Base-by-base conservation (phyloP, 495 filamentous ascomycete species). In the Penicillium silybi region DNA sequence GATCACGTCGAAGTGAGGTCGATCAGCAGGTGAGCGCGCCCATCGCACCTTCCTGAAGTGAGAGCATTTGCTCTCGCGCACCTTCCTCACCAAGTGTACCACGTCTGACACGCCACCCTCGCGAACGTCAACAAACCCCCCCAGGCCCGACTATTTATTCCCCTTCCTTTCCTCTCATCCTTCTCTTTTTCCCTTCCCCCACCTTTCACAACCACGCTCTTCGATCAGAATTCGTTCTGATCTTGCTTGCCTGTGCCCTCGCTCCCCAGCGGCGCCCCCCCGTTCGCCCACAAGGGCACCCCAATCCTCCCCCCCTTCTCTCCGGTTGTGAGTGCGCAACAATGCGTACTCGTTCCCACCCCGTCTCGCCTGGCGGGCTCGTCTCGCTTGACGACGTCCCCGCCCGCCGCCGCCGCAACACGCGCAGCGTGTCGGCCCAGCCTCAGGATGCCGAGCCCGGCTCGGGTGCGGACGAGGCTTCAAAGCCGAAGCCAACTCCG, bases 11-110 rank as follows among this genome's bases (percentile, higher is more conserved):
- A 39, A 16, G 37, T 39, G 37, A 54, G 38, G 39, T 47, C 26
- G 51, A 43, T 44, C 42, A 48, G 16, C 51, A 54, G 27, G 51
- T 54, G 19, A 54, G 8, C 20, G 32, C 34, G 45, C 80, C 85
- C 9, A 74, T 92, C 32, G 66, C 75, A 17, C 37, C 18, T 19
- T 39, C 37, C 15, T 39, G 18, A 17, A 39, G 37, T 39, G 37
- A 16, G 37, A 39, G 37, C 37, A 19, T 9, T 19, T 7, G 37
- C 37, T 39, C 18, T 19, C 26, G 26, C 41, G 41, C 18, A n/a
- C 41, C 18, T 23, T 23, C 22, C 3, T 43, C 13, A 22, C 15
- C 40, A 20, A 27, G 6, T 23, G 6, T n/a, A 41, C 26, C 46
- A 41, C 15, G 46, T 20, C 17, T 11, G 22, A 39, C 37, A 48